Evolutionary conservation across 1,139 yeast species (phyloP), one percentile per base, ranked within the genome.

Genomic region (Pichia inconspicua): DNA sequence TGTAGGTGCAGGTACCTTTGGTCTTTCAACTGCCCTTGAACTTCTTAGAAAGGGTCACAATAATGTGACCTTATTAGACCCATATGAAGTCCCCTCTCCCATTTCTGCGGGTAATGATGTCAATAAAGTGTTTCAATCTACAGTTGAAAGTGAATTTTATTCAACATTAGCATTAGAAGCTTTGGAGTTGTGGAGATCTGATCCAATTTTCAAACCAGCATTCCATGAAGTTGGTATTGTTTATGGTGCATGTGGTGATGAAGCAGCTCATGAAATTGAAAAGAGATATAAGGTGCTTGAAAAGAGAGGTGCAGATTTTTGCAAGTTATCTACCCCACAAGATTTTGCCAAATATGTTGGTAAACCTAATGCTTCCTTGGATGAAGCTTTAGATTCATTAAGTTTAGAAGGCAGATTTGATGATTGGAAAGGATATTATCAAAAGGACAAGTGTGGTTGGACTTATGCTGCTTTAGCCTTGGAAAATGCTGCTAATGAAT

Each of bases 51-150:
- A 55, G 34, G 67, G 67, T 4, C 37, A 34, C 22, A 51, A 56
- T 45, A 52, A 55, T 37, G 66, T 70, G 14, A 59, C 63, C 0
- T 64, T 67, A 4, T 51, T 73, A 25, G 77, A 73, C 54, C 64
- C 66, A 10, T 66, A 65, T 53, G 62, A 66, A 10, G 63, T 69
- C 1, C 77, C 77, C 2, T 71, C 75, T 0, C 72, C 73, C 1
- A 60, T 69, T 57, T 68, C 75, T 11, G 77, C 77, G 15, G 71
- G 74, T 8, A 67, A 66, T 45, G 77, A 72, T 53, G 60, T 64
- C 48, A 72, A 72, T 55, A 72, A 73, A 52, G 68, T 73, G 40
- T 64, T 73, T 19, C 64, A 58, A 28, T 51, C 57, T 2, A 51
- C 53, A 15, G 56, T 51, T 25, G 57, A 60, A 10, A 69, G 66